Percentiles rank a stretch among this genome's conserved stretches.
Evolutionary conservation across 2,329 filamentous ascomycete genomes (phyloP).

Genomic region (Teratosphaeria nubilosa): DNA sequence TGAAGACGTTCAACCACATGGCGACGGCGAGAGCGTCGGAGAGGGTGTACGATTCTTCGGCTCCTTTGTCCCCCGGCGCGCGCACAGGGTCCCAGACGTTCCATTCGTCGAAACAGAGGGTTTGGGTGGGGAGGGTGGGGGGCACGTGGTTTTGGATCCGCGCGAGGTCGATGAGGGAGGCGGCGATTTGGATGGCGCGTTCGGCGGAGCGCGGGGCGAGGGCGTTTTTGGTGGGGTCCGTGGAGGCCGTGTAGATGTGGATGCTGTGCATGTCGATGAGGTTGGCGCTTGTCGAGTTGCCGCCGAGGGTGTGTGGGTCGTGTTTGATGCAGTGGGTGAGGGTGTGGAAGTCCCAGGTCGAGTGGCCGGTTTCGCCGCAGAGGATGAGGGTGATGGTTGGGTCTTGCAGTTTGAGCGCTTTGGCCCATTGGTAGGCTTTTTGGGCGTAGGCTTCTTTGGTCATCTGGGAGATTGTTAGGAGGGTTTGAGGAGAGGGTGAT

Average conservation of each 20-base stretch:
- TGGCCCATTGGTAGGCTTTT: conserved; percentile 61
- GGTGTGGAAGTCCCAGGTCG: conserved; percentile 63
- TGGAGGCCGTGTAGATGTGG: conserved; percentile 60
- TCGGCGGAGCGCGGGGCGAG: conserved; percentile 60
- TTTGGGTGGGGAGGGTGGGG: conserved; percentile 49
- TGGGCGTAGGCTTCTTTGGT: conserved; percentile 61
- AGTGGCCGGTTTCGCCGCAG: conserved; percentile 61
- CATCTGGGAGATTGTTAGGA: too few relatives aligned
- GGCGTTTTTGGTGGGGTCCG: conserved; percentile 41
- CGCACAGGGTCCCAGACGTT: conserved; percentile 70
- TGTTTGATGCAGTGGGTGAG: conserved; percentile 56
- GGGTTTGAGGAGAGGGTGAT: too few relatives aligned
- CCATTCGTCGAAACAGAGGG: conserved; percentile 78
- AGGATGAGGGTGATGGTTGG: conserved; percentile 60
- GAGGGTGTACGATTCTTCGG: conserved; percentile 64
- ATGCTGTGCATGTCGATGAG: conserved; percentile 74
- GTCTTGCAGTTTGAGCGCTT: conserved; percentile 61
- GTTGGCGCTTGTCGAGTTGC: conserved; percentile 31
- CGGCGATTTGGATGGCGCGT: conserved; percentile 61
- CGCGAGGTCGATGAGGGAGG: conserved; percentile 60
- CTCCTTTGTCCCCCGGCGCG: conserved; percentile 60
- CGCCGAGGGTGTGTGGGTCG: conserved; percentile 39
- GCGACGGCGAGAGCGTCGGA: conserved; percentile 67
- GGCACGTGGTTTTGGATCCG: conserved; percentile 58
- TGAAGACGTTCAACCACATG: conserved; percentile 66